Evolutionary conservation across 2,329 filamentous ascomycete genomes (phyloP).

Genomic region (Xylariaceae sp.): DNA sequence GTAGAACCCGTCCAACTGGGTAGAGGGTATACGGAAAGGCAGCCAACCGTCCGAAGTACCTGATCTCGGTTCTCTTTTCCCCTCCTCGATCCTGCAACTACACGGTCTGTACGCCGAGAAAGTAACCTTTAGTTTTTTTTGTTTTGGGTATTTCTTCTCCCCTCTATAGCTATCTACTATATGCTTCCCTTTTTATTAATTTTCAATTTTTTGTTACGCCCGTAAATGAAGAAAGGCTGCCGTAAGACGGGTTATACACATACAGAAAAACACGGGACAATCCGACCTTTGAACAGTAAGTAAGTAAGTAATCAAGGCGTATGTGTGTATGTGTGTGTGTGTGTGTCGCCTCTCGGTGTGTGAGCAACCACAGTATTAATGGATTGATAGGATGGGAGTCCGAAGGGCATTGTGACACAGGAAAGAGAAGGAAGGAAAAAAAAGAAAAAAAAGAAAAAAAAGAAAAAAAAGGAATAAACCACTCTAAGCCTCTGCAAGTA

Average conservation of each 20-base stretch:
- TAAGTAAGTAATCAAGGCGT: no score
- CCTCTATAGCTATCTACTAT: no score
- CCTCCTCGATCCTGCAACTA: slow-evolving; percentile 33
- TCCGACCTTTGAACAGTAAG: neutral
- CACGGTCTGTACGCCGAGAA: slow-evolving; percentile 26
- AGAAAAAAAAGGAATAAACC: no score
- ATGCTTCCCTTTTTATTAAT: neutral
- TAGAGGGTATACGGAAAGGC: slow-evolving; percentile 21
- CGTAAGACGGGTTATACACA: neutral
- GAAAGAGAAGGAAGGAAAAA: no score
- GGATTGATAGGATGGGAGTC: no score
- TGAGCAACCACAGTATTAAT: no score
- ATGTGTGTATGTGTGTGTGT: no score
- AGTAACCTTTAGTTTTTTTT: no score
- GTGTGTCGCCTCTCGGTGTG: no score
- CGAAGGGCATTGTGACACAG: no score
- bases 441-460: no score
- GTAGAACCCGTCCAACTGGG: slow-evolving; percentile 9
- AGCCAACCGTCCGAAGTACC: slow-evolving; percentile 31
- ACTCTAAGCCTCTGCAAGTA: neutral
- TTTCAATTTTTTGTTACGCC: slow-evolving; percentile 25
- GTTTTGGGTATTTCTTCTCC: no score
- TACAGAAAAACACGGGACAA: neutral
- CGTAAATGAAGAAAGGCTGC: slow-evolving; percentile 24
- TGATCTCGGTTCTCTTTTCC: slow-evolving; percentile 32